A percentile compares a stretch with the other conserved stretches of the same genome.
phyloP scores from a whole-genome alignment of 2,329 filamentous ascomycete species.

The Fusarium sp. region DNA sequence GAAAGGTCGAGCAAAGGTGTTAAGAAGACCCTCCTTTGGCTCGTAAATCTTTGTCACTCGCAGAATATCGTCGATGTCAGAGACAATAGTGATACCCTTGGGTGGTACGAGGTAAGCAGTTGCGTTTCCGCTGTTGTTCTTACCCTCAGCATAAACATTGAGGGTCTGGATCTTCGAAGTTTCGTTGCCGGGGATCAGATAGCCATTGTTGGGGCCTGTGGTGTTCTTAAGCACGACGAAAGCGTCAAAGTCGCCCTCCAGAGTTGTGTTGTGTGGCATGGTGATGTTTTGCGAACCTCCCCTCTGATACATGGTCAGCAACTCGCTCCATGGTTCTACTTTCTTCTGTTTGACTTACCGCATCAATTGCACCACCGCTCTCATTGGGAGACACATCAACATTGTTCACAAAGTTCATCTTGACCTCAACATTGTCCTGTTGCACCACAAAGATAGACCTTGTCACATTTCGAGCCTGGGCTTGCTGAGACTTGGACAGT shows the following conservation, averaged over 20 bases:
- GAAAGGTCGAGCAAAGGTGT: slow-evolving; percentile 78
- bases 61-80: slow-evolving; percentile 83
- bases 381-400: slow-evolving; percentile 60
- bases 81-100: slow-evolving; percentile 75
- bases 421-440: slow-evolving; percentile 70
- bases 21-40: slow-evolving; percentile 77
- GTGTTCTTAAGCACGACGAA: slow-evolving; percentile 71
- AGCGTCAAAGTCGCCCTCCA: slow-evolving; percentile 76
- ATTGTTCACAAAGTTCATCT: slow-evolving; percentile 64
- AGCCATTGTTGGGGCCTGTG: slow-evolving; percentile 57
- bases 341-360: slow-evolving; percentile 41
- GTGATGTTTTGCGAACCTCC: slow-evolving; percentile 71
- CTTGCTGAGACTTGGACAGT: slow-evolving; percentile 66
- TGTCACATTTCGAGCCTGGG: slow-evolving; percentile 78
- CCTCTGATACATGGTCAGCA: slow-evolving; percentile 39
- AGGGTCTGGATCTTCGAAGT: slow-evolving; percentile 73
- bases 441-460: slow-evolving; percentile 79
- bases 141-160: slow-evolving; percentile 73
- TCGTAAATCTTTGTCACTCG: slow-evolving; percentile 84
- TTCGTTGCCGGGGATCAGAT: slow-evolving; percentile 69
- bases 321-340: not conserved
- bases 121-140: slow-evolving; percentile 71
- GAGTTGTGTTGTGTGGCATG: slow-evolving; percentile 72
- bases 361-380: slow-evolving; percentile 61
- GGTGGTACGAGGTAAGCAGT: slow-evolving; percentile 80